phyloP scores from a whole-genome alignment of 2,329 filamentous ascomycete genomes.

The Scytalidium sp. region DNA sequence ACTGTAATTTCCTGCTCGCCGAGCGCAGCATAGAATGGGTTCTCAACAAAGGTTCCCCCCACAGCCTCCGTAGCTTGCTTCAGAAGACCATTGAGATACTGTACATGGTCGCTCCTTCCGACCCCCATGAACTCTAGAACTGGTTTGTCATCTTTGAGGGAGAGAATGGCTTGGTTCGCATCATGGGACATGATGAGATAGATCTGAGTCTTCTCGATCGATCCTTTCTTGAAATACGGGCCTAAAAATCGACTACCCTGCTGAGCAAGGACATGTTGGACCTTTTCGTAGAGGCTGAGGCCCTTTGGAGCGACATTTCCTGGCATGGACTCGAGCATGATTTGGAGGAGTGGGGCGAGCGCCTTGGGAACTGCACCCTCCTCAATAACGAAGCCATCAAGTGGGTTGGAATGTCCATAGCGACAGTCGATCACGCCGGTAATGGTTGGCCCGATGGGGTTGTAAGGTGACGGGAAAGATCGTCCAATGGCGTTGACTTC shows the following conservation, averaged over 20 bases:
- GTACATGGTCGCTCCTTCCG: conserved; percentile 51
- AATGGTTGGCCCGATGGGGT: conserved; percentile 60
- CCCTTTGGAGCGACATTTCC: conserved; percentile 38
- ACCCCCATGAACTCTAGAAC: conserved; percentile 58
- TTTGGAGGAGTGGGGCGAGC: conserved; percentile 52
- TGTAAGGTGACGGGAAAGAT: conserved; percentile 43
- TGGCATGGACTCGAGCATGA: conserved; percentile 53
- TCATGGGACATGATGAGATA: conserved; percentile 49
- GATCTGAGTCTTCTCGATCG: conserved; percentile 57
- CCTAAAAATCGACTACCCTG: conserved; percentile 54
- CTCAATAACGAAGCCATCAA: conserved; percentile 62
- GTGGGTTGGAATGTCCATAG: conserved; percentile 45
- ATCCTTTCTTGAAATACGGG: conserved; percentile 53
- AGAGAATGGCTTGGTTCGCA: conserved; percentile 55
- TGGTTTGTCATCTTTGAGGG: conserved; percentile 57
- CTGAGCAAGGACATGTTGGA: conserved; percentile 45
- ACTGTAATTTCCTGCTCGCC: conserved; percentile 60
- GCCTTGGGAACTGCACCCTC: conserved; percentile 60
- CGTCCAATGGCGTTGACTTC: conserved; percentile 55
- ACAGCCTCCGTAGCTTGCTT: conserved; percentile 52
- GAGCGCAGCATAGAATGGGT: conserved; percentile 54
- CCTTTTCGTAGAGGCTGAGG: conserved; percentile 35
- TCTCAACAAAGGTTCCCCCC: conserved; percentile 58
- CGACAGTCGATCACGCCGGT: conserved; percentile 61
- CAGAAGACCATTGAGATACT: conserved; percentile 49